These are phyloP conservation scores for Myxozyma melibiosi DNA, from an alignment of 805 yeast species.

Conservation along the genomic window DNA sequence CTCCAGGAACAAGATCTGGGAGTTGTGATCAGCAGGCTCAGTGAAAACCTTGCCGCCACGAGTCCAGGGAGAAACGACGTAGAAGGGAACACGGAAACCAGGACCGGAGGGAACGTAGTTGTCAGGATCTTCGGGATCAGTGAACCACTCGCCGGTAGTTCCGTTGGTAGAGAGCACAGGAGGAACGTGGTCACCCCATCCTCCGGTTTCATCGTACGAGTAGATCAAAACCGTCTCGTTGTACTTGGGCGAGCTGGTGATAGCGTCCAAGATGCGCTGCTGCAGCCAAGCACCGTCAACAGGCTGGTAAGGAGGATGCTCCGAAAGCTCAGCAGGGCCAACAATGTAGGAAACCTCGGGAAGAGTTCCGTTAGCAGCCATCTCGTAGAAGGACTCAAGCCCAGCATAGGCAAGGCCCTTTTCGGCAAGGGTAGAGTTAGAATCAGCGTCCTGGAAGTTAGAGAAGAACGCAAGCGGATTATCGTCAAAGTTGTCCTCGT, in stretches of 20 bases:
- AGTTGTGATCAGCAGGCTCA: slow-evolving; percentile 34
- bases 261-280: slow-evolving; percentile 32
- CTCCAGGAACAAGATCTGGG: slow-evolving; percentile 34
- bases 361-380: slow-evolving; percentile 34
- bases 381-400: slow-evolving; percentile 30
- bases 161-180: slow-evolving; percentile 34
- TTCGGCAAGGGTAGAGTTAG: slow-evolving; percentile 16
- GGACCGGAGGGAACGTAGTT: slow-evolving; percentile 36
- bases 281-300: slow-evolving; percentile 36
- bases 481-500: slow-evolving; percentile 29
- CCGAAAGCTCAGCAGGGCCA: slow-evolving; percentile 34
- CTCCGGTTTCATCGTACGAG: slow-evolving; percentile 38
- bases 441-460: slow-evolving; percentile 23
- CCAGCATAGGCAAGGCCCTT: slow-evolving; percentile 31
- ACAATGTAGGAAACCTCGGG: slow-evolving; percentile 34
- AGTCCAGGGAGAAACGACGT: slow-evolving; percentile 35
- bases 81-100: slow-evolving; percentile 36
- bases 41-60: slow-evolving; percentile 35
- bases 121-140: slow-evolving; percentile 24
- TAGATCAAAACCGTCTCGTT: slow-evolving; percentile 33
- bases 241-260: slow-evolving; percentile 28
- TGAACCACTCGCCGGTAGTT: slow-evolving; percentile 35
- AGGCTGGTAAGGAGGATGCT: slow-evolving; percentile 35
- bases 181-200: slow-evolving; percentile 36
- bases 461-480: slow-evolving; percentile 32